Evolutionary conservation across 768 basidiomycete genomes (phyloP).

Genomic region (Calocera cornea): DNA sequence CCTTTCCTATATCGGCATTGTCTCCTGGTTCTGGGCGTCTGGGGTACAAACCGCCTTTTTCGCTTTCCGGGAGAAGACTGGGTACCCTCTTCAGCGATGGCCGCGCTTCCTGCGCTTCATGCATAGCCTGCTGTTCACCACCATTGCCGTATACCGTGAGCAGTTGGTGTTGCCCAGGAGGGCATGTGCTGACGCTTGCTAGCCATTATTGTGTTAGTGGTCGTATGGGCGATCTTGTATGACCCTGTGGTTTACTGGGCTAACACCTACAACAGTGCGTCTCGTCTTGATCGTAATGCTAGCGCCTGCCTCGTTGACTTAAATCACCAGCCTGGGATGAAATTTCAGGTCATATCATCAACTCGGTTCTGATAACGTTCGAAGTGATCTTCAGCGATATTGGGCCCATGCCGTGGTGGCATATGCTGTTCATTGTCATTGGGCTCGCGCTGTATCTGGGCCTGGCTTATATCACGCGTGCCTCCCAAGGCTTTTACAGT

Average conservation of each 20-base stretch:
- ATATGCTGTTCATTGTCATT: constrained; percentile 35
- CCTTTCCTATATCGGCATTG: constrained; percentile 47
- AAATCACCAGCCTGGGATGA: constrained; percentile 39
- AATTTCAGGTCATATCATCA: constrained; percentile 48
- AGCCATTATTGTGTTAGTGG: constrained; percentile 53
- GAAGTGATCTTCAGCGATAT: constrained; percentile 45
- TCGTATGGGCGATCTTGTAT: constrained; percentile 47
- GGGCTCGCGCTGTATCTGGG: constrained; percentile 46
- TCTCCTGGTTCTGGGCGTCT: constrained; percentile 49
- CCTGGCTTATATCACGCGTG: constrained; percentile 53
- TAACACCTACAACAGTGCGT: constrained; percentile 21
- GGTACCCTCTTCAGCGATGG: constrained; percentile 50
- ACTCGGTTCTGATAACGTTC: constrained; percentile 40
- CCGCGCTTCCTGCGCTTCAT: constrained; percentile 39
- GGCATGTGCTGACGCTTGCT: not conserved
- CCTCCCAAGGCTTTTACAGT: constrained; percentile 53
- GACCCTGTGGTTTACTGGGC: constrained; percentile 29
- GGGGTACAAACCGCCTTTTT: constrained; percentile 40
- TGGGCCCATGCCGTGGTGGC: constrained; percentile 39
- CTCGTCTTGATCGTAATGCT: constrained; percentile 25
- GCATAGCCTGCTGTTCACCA: constrained; percentile 41
- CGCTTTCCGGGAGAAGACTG: constrained; percentile 19
- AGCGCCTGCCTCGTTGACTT: constrained; percentile 9
- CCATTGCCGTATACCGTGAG: constrained; percentile 46
- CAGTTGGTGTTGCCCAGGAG: not conserved